Base-by-base conservation (phyloP, 2,329 filamentous ascomycete genomes). In the Xylaria sp. region DNA sequence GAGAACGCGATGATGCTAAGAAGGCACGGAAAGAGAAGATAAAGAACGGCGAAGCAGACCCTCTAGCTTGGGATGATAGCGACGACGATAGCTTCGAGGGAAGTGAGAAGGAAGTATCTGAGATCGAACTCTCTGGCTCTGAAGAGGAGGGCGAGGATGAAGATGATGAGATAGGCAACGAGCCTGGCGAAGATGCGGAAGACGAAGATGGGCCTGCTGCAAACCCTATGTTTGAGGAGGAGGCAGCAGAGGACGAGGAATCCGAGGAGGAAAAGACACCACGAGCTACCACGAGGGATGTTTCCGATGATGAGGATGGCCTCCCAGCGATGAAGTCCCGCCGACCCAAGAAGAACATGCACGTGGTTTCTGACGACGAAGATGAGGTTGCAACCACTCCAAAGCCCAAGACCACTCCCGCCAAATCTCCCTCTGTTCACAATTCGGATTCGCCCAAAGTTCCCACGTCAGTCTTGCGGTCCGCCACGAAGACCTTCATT, bases 1-100 rank as follows among this genome's bases (percentile, higher is more conserved):
- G 85, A 44, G 94, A 99, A 73, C 86, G 86, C 59, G 87, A 83
- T 22, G 86, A 84, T 41, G 85, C 85, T 0, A 93, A 90, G 74
- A 85, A 86, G 66, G 81, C 85, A 49, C 80, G 68, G 65, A 78
- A 72, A 65, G 76, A 72, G 56, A 70, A 61, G 67, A 74, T 61
- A 60, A 68, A 67, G 61, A 74, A 68, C 5, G 78, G 76, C 1
- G 75, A 78, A 52, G 69, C 69, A 13, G 81, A 84, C 55, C 77
- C 78, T 9, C 66, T 83, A 20, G 81, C 74, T 24, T 84, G 79
- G 78, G 82, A 84, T 57, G 80, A 84, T 42, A 83, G 80, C 50
- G 79, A 79, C 1, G 79, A 81, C 45, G 68, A 68, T 20, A 71
- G 67, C 42, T 71, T 64, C 49, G 54, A 63, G 48, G 69, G 60